A percentile compares a stretch with the other conserved stretches of the same genome.
phyloP scores from a whole-genome alignment of 176 grass and related monocot genomes.

The Paspalum notatum region DNA sequence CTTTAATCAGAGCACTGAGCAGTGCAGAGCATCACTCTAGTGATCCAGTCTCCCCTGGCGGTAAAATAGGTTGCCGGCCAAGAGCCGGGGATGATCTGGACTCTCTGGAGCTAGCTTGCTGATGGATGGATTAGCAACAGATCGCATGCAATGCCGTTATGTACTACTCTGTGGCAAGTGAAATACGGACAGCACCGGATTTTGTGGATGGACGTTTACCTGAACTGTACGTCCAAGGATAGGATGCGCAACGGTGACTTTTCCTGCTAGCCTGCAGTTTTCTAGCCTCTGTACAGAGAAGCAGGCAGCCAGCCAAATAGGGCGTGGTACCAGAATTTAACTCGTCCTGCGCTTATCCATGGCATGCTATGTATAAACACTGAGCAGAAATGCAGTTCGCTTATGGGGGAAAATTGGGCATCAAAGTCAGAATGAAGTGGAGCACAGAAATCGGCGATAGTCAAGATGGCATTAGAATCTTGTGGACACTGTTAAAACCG shows the following conservation, averaged over 20 bases:
- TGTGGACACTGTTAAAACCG: too few relatives aligned
- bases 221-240: neutral
- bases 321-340: neutral
- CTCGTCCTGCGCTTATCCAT: neutral
- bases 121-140: too few relatives aligned
- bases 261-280: neutral
- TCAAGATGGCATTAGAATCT: too few relatives aligned
- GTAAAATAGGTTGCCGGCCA: too few relatives aligned
- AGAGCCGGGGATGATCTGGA: too few relatives aligned
- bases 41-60: too few relatives aligned
- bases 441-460: too few relatives aligned
- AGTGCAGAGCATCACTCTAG: too few relatives aligned
- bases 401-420: neutral
- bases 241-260: slow-evolving; percentile 16
- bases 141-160: too few relatives aligned
- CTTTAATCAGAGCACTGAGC: neutral
- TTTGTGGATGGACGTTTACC: neutral
- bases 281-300: neutral
- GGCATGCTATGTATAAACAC: neutral
- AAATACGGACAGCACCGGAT: neutral
- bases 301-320: neutral
- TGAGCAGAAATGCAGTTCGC: neutral
- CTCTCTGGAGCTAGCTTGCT: too few relatives aligned
- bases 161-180: neutral
- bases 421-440: neutral